A percentile compares a stretch with the other conserved stretches of the same genome.
These are phyloP conservation scores for Begonia fuchsioides DNA, from an alignment of 306 rosid genomes.

Conservation along the genomic window DNA sequence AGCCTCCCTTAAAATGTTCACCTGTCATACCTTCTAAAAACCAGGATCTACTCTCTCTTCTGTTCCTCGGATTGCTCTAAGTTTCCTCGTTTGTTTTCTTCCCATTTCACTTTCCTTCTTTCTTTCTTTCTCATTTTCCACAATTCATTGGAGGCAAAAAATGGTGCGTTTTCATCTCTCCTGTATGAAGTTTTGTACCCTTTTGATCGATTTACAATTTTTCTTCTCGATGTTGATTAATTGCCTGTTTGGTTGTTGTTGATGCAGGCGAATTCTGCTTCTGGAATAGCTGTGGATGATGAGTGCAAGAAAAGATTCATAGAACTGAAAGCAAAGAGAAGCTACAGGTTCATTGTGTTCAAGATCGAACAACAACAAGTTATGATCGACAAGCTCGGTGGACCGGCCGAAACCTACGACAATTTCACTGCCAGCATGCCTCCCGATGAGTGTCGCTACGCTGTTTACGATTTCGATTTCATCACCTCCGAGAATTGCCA, in stretches of 20 bases:
- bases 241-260: conserved; percentile 1
- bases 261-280: conserved; percentile 67
- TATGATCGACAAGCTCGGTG: conserved; percentile 59
- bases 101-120: conserved; percentile 11
- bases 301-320: conserved; percentile 70
- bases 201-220: too few relatives aligned
- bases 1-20: conserved; percentile 23
- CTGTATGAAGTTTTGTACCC: too few relatives aligned
- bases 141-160: not conserved
- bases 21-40: conserved; percentile 42
- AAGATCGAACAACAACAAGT: conserved; percentile 54
- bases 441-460: conserved; percentile 69
- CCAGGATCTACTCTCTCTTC: conserved; percentile 46
- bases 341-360: conserved; percentile 57
- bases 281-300: conserved; percentile 80
- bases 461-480: conserved; percentile 71
- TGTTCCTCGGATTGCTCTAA: conserved; percentile 3
- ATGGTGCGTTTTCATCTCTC: not conserved
- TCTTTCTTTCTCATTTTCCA: conserved; percentile 22
- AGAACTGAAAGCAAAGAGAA: conserved; percentile 64
- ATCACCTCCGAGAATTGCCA: conserved; percentile 69
- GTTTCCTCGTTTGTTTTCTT: not conserved
- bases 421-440: conserved; percentile 71
- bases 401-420: conserved; percentile 27
- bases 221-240: too few relatives aligned